phyloP scores from a whole-genome alignment of 805 yeast species.

The Vanderwaltozyma yarrowii region DNA sequence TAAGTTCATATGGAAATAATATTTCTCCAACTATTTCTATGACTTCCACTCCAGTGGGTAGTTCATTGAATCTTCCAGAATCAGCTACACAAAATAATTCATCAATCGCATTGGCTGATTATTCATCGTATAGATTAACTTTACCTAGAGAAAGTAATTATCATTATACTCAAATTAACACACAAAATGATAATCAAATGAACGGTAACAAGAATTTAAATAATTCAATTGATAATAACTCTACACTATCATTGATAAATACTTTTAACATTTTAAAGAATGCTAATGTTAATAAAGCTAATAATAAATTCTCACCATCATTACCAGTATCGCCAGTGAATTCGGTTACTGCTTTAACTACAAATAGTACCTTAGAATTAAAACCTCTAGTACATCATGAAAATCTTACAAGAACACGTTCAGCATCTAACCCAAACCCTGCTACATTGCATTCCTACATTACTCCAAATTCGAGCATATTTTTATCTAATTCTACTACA shows the following conservation, averaged over 20 bases:
- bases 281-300: too few relatives aligned
- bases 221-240: too few relatives aligned
- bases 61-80: background rate
- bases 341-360: background rate
- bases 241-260: too few relatives aligned
- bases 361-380: background rate
- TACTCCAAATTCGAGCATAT: background rate
- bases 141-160: background rate
- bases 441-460: background rate
- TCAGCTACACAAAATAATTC: too few relatives aligned
- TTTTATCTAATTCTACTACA: background rate
- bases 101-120: background rate
- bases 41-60: background rate
- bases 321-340: background rate
- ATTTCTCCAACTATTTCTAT: background rate
- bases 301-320: background rate
- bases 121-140: background rate
- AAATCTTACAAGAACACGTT: background rate
- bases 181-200: too few relatives aligned
- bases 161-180: too few relatives aligned
- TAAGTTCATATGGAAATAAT: background rate
- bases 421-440: background rate
- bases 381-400: background rate
- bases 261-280: too few relatives aligned
- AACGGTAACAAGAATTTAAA: too few relatives aligned